These are phyloP conservation scores for Pistacia vera DNA, from an alignment of 345 rosid species.

Conservation along the genomic window DNA sequence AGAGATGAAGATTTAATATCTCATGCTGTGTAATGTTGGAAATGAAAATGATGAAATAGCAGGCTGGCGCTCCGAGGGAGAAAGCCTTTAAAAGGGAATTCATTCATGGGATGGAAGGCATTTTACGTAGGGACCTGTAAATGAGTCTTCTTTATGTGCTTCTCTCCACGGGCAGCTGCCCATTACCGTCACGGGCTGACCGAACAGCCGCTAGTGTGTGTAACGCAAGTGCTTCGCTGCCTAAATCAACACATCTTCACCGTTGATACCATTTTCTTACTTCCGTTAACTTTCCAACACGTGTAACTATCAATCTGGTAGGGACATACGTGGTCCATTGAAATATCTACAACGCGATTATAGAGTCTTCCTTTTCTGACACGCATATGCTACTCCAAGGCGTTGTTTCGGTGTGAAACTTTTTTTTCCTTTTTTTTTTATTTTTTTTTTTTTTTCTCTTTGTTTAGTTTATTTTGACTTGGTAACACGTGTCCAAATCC, in stretches of 20 bases:
- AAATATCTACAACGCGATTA: slow-evolving; percentile 21
- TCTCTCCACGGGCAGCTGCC: slow-evolving; percentile 36
- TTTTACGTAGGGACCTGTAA: not conserved
- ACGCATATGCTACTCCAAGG: slow-evolving; percentile 46
- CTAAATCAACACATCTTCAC: slow-evolving; percentile 29
- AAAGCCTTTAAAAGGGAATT: not conserved
- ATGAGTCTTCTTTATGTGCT: not conserved
- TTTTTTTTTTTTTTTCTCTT: too few relatives aligned
- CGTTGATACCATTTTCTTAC: slow-evolving; percentile 34
- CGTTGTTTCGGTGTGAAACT: not conserved
- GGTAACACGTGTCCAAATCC: slow-evolving; percentile 28
- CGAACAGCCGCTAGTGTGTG: slow-evolving; percentile 14
- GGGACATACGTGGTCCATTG: slow-evolving; percentile 46
- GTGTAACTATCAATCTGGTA: slow-evolving; percentile 24
- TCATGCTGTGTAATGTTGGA: not conserved
- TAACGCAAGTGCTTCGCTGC: slow-evolving; percentile 34
- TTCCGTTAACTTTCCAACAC: slow-evolving; percentile 31
- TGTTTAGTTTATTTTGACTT: not conserved
- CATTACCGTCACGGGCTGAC: slow-evolving; percentile 33
- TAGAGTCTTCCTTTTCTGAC: slow-evolving; percentile 46
- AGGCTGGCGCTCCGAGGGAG: not conserved
- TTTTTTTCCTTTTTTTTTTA: not conserved
- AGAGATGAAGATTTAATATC: not conserved
- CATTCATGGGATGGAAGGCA: too few relatives aligned
- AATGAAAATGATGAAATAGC: not conserved